Evolutionary conservation across 2,329 filamentous ascomycete species (phyloP).

Genomic region (Nannizziopsis barbatae): DNA sequence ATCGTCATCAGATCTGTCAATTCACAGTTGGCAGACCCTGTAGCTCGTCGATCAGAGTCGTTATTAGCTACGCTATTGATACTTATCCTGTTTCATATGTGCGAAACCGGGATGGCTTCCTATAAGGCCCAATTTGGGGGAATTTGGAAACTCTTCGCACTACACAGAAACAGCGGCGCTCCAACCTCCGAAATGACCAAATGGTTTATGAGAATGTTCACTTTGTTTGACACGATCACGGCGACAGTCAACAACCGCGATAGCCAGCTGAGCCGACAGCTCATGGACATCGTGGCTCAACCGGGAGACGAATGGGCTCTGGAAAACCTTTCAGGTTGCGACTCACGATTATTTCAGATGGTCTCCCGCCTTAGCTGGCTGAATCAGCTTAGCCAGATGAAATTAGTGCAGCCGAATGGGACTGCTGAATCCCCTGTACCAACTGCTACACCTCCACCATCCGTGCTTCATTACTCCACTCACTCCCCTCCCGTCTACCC

Average conservation of each 20-base stretch:
- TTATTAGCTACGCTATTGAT: conserved; percentile 78
- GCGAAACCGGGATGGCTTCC: conserved; percentile 82
- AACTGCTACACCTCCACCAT: conserved; percentile 26
- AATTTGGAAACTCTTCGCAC: conserved; percentile 75
- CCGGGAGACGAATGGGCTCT: conserved; percentile 59
- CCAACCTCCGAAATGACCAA: conserved; percentile 53
- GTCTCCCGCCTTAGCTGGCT: conserved; percentile 73
- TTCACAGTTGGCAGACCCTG: conserved; percentile 65
- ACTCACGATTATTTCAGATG: conserved; percentile 73
- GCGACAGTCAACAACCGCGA: conserved; percentile 87
- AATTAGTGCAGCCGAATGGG: conserved; percentile 27
- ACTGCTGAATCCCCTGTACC: conserved; percentile 19
- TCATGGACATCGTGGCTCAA: conserved; percentile 52
- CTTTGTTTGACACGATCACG: conserved; percentile 87
- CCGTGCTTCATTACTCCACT: conserved; percentile 22
- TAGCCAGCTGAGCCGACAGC: conserved; percentile 58
- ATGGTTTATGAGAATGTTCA: conserved; percentile 90
- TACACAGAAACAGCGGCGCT: conserved; percentile 54
- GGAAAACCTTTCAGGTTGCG: conserved; percentile 81
- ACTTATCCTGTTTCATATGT: conserved; percentile 84
- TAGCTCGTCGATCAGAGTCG: conserved; percentile 68
- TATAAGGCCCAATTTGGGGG: conserved; percentile 90
- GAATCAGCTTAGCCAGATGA: conserved; percentile 67
- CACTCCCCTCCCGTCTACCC: conserved; percentile 1
- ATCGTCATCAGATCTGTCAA: conserved; percentile 77